Conservation (phyloP, 768 basidiomycete species). For the Psilocybe tampanensis region DNA sequence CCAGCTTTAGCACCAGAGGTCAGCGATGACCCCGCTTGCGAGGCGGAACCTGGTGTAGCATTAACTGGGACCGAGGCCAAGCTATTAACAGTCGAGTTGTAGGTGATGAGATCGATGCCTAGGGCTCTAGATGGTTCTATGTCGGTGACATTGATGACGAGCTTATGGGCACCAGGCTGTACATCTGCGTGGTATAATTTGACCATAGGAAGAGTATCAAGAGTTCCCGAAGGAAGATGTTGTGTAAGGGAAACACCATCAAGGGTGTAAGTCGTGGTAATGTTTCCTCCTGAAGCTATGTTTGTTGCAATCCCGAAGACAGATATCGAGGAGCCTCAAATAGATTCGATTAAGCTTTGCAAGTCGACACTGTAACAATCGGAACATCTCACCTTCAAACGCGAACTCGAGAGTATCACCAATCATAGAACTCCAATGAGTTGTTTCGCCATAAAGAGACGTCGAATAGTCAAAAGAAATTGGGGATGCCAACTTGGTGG, state of each 20-base stretch:
- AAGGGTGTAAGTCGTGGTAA: constrained; percentile 37
- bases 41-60: neutral
- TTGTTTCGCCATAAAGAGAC: constrained; percentile 31
- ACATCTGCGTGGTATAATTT: constrained; percentile 37
- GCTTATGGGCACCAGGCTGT: constrained; percentile 35
- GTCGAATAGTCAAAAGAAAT: constrained; percentile 27
- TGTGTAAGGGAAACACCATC: constrained; percentile 32
- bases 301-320: constrained; percentile 37
- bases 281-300: constrained; percentile 24
- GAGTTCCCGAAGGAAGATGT: constrained; percentile 28
- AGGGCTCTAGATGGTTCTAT: constrained; percentile 31
- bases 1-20: constrained; percentile 14
- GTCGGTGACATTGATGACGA: constrained; percentile 38
- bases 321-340: constrained; percentile 37
- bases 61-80: constrained; percentile 10
- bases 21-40: neutral
- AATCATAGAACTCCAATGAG: constrained; percentile 37
- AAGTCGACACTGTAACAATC: neutral
- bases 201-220: constrained; percentile 34
- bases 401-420: constrained; percentile 36
- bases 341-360: constrained; percentile 7
- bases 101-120: constrained; percentile 43
- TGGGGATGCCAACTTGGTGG: constrained; percentile 19
- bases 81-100: constrained; percentile 35
- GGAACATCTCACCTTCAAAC: constrained; percentile 34